These are phyloP conservation scores for Coemansia javaensis DNA, from an alignment of 192 early-diverging fungal species.

Conservation along the genomic window DNA sequence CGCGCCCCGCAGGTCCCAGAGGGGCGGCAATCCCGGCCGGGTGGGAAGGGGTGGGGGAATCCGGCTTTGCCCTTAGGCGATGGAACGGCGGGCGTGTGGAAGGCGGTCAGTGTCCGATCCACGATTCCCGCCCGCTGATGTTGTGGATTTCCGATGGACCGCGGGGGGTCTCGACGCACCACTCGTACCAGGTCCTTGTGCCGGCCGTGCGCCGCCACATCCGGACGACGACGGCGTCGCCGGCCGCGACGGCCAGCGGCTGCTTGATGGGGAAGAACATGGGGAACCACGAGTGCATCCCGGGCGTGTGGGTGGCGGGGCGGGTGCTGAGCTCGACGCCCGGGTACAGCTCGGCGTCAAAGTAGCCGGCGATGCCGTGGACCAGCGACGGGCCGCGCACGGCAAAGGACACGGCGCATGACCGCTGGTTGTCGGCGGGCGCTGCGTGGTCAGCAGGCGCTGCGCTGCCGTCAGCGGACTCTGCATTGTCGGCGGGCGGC, in stretches of 20 bases:
- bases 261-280: conserved; percentile 82
- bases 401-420: conserved; percentile 53
- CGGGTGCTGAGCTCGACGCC: conserved; percentile 75
- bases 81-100: too few relatives aligned
- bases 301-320: conserved; percentile 80
- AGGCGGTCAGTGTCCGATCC: conserved; percentile 36
- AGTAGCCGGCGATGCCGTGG: conserved; percentile 96
- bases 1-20: too few relatives aligned
- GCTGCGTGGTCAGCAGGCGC: not conserved
- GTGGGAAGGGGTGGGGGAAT: too few relatives aligned
- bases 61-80: too few relatives aligned
- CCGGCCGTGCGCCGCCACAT: conserved; percentile 81
- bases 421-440: conserved; percentile 56
- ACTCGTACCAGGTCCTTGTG: conserved; percentile 97
- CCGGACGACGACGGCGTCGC: conserved; percentile 58
- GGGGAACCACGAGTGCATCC: conserved; percentile 99
- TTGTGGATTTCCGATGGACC: conserved; percentile 34
- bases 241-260: conserved; percentile 66
- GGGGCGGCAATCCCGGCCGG: too few relatives aligned
- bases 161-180: conserved; percentile 54
- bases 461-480: too few relatives aligned
- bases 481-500: too few relatives aligned
- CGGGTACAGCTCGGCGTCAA: conserved; percentile 88
- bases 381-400: conserved; percentile 57
- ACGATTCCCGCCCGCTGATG: conserved; percentile 24